These are phyloP conservation scores for Litsea cubeba DNA, from an alignment of 164 flowering plant species.

Conservation along the genomic window DNA sequence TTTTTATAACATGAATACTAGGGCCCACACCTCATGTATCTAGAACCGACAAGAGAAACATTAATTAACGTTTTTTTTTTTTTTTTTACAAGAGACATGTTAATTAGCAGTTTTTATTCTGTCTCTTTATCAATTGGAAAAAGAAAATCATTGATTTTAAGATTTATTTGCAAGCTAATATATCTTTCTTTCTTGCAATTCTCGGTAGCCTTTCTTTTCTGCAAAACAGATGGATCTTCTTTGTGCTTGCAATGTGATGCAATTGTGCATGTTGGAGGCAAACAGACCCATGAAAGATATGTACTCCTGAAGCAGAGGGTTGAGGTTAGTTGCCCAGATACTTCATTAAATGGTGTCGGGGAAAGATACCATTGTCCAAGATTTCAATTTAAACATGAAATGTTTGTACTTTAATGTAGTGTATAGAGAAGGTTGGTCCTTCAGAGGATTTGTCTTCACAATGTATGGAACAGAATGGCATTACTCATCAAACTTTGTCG, in stretches of 20 bases:
- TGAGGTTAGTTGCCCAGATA: constrained; percentile 49
- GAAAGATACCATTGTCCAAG: not conserved
- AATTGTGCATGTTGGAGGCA: constrained; percentile 92
- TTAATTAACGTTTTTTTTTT: too few relatives aligned
- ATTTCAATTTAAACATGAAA: not conserved
- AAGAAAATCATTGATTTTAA: not conserved
- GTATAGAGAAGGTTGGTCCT: constrained; percentile 63
- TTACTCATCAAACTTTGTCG: constrained; percentile 11
- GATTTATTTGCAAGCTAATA: not conserved
- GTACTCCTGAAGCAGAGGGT: constrained; percentile 81
- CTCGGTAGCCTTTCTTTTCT: constrained; percentile 49
- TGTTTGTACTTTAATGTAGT: constrained; percentile 32
- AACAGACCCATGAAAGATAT: constrained; percentile 84
- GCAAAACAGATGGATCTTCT: constrained; percentile 47
- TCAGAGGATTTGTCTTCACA: constrained; percentile 39
- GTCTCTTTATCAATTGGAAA: not conserved
- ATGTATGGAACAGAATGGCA: constrained; percentile 34
- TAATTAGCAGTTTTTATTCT: too few relatives aligned
- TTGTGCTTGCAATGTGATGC: constrained; percentile 69
- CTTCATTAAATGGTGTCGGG: not conserved
- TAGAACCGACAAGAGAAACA: too few relatives aligned
- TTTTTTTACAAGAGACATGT: too few relatives aligned
- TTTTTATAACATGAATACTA: too few relatives aligned
- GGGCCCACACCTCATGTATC: too few relatives aligned
- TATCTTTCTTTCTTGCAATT: not conserved